These are phyloP conservation scores for Aspergillus conjunctus DNA, from an alignment of 495 filamentous ascomycete genomes.

Conservation along the genomic window DNA sequence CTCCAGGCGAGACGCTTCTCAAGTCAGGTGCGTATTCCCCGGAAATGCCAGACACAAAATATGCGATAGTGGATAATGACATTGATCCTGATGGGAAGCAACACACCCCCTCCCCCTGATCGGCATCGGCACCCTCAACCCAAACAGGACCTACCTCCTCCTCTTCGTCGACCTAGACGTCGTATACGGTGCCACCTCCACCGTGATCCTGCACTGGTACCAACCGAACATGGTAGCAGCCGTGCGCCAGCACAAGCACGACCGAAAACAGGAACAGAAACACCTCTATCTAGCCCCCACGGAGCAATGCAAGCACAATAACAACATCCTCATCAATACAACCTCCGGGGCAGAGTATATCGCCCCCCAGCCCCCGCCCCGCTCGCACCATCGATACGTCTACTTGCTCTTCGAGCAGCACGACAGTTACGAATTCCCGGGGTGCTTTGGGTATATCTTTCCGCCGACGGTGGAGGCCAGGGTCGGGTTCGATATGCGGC, in stretches of 20 bases:
- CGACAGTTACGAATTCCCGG: constrained; percentile 30
- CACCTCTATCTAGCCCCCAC: neutral
- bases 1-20: constrained; percentile 16
- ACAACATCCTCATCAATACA: neutral
- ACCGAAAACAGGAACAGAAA: neutral
- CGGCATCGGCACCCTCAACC: constrained; percentile 18
- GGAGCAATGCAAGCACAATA: neutral
- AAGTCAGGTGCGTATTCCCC: constrained; percentile 6
- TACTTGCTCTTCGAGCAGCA: constrained; percentile 41
- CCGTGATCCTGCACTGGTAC: constrained; percentile 44
- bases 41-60: too few relatives aligned
- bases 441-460: constrained; percentile 34
- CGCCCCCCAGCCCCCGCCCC: constrained; percentile 37
- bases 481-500: constrained; percentile 34
- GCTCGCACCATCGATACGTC: constrained; percentile 41
- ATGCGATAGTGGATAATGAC: neutral
- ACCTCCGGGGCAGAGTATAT: constrained; percentile 32
- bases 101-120: constrained; percentile 27
- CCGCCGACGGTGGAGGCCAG: constrained; percentile 29
- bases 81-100: constrained; percentile 11
- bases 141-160: constrained; percentile 27
- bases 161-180: constrained; percentile 45
- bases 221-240: constrained; percentile 29
- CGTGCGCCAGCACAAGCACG: neutral
- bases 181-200: constrained; percentile 25